A percentile compares a stretch with the other conserved stretches of the same genome.
Conservation (phyloP, 2,329 filamentous ascomycete species). For the Ophiostoma australiae region DNA sequence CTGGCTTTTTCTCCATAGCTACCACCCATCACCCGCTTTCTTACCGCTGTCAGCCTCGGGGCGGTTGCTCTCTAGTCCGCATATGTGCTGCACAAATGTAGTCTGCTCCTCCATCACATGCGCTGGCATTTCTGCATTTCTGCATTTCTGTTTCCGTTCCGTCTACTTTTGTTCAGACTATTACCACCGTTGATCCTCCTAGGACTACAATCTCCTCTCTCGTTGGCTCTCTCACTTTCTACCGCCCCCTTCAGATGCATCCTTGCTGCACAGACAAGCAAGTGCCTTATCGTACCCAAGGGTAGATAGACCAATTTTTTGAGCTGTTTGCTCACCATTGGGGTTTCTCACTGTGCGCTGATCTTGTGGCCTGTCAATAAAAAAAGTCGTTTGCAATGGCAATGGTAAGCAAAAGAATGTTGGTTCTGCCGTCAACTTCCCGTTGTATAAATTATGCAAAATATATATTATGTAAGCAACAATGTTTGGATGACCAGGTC, state of each 20-base stretch:
- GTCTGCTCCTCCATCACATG: neutral
- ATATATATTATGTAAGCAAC: neutral
- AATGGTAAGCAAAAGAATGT: neutral
- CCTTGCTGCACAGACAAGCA: neutral
- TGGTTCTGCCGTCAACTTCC: neutral
- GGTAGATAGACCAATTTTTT: neutral
- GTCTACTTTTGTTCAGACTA: neutral
- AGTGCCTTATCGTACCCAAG: neutral
- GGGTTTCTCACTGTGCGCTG: neutral
- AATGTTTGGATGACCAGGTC: neutral
- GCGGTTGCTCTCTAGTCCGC: neutral
- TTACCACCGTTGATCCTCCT: neutral
- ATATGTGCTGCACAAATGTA: neutral
- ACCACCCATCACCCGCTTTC: neutral
- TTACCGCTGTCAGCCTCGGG: neutral
- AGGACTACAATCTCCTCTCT: neutral
- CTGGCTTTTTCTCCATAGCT: neutral
- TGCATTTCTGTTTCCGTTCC: neutral
- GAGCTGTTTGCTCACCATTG: neutral
- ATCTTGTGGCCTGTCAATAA: neutral
- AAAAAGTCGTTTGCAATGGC: neutral
- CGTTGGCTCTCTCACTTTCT: neutral
- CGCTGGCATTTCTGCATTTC: neutral
- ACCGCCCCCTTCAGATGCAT: neutral
- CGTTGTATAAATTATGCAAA: neutral